Base-by-base conservation (phyloP, 1,139 yeast species). In the Saccharomycopsis hybrid region DNA sequence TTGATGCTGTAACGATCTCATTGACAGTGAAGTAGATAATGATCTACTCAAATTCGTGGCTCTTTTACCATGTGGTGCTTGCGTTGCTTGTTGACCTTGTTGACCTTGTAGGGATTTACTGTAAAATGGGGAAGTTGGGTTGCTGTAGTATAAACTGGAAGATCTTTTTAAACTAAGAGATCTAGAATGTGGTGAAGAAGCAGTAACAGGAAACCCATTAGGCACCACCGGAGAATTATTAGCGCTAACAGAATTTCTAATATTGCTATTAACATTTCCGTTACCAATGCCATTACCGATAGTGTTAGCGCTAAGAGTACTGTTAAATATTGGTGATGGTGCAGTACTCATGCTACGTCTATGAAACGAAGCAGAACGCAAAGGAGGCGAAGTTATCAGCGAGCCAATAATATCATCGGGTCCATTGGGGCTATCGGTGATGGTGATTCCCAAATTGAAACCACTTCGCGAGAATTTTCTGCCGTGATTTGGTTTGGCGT, bases 381-480 rank as follows among this genome's bases (percentile, higher is more conserved):
- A 18, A 11, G 35, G 28, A 5, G 47, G 47, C 7, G 41, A 27
- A 3, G 43, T 9, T 18, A 18, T 18, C 18, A 18, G 18, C 18
- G 18, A 18, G 18, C 18, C 18, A 18, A 18, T 18, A n/a, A 41
- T 18, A 8, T 11, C 9, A 24, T 35, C 35, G 13, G 25, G 13
- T n/a, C 27, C 41, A 27, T 33, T 38, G 27, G 47, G 43, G 13
- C 35, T 29, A 11, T 46, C 51, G 24, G 49, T 48, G n/a, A 51
- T 43, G 24, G 48, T 38, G 32, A 51, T 48, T 3, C 52, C 54
- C 3, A 51, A 31, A 29, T 48, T 51, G 39, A 51, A 41, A 2
- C 54, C 54, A 18, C 35, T 11, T 30, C 54, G 43, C 11, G 52
- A 48, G 31, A 45, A 51, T 25, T 52, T 30, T 8, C 53, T 24